Base-by-base conservation (phyloP, 2,329 filamentous ascomycete genomes). In the Tetracladium maxilliforme region DNA sequence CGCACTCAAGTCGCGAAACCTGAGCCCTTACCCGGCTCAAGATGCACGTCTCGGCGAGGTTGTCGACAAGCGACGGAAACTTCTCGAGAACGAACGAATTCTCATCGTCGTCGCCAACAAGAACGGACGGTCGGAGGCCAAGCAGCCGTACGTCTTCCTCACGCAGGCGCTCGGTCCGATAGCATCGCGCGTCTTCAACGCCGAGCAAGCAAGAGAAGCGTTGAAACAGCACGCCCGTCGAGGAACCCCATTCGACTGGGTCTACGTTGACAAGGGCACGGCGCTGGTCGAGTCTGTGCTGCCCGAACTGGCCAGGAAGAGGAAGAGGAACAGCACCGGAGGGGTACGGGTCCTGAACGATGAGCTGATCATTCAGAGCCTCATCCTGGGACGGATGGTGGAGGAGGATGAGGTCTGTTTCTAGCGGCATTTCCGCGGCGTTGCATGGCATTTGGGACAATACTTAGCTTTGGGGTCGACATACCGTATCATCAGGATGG, bases 361-460 rank as follows among this genome's bases (percentile, higher is more conserved):
- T 45, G 87, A 95, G 50, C 71, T 87, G 43, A 71, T 95, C 13
- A 74, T 92, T 28, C 87, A 98, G 58, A 94, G 84, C 47, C 56
- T 95, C 30, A 94, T 98, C 34, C 48, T 93, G 25, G 87, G 86
- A 1, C 69, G 72, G 32, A 52, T 94, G 37, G 67, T 84, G n/a
- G n/a, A n/a, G n/a, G n/a, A n/a, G n/a, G n/a, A n/a, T n/a, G n/a
- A n/a, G n/a, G n/a, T n/a, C n/a, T n/a, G n/a, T n/a, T n/a, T n/a
- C n/a, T n/a, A n/a, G n/a, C n/a, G n/a, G n/a, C n/a, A n/a, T n/a
- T n/a, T n/a, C n/a, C n/a, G n/a, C n/a, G n/a, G n/a, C n/a, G n/a
- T n/a, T n/a, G n/a, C n/a, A n/a, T n/a, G n/a, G n/a, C n/a, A n/a
- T n/a, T n/a, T n/a, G n/a, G n/a, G n/a, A n/a, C n/a, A n/a, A n/a